Conservation (phyloP, 164 flowering plant genomes). For the Stephania cephalantha region DNA sequence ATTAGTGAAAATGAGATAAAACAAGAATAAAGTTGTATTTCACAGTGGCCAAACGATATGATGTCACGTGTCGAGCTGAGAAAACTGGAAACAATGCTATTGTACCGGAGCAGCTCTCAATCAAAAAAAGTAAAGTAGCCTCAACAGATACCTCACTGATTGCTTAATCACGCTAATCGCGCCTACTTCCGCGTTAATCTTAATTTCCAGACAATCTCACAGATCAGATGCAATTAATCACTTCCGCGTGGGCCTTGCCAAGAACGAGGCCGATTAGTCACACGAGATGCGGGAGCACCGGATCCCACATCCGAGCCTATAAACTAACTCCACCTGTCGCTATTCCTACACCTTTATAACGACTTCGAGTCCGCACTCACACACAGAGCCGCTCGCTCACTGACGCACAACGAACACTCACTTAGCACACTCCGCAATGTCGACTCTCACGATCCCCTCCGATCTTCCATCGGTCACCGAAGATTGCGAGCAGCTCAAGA, state of each 20-base stretch:
- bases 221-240: too few relatives aligned
- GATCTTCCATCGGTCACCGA: conserved; percentile 41
- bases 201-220: too few relatives aligned
- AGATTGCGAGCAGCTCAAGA: conserved; percentile 55
- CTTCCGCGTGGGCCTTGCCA: background rate
- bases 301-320: background rate
- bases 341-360: background rate
- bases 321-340: background rate
- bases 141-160: too few relatives aligned
- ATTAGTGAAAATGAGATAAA: too few relatives aligned
- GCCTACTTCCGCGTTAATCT: too few relatives aligned
- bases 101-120: too few relatives aligned
- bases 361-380: background rate
- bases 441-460: conserved; percentile 44
- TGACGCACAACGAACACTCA: background rate
- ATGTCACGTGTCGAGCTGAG: too few relatives aligned
- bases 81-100: too few relatives aligned
- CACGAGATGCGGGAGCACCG: background rate
- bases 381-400: background rate
- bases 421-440: conserved; percentile 20
- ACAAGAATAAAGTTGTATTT: too few relatives aligned
- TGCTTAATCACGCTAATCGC: too few relatives aligned
- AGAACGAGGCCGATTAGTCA: background rate
- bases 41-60: too few relatives aligned
- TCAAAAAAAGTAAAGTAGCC: too few relatives aligned